Percentiles rank a stretch among this genome's conserved stretches.
Conservation (phyloP, 208 protist genomes). For the Leishmania gerbilli region DNA sequence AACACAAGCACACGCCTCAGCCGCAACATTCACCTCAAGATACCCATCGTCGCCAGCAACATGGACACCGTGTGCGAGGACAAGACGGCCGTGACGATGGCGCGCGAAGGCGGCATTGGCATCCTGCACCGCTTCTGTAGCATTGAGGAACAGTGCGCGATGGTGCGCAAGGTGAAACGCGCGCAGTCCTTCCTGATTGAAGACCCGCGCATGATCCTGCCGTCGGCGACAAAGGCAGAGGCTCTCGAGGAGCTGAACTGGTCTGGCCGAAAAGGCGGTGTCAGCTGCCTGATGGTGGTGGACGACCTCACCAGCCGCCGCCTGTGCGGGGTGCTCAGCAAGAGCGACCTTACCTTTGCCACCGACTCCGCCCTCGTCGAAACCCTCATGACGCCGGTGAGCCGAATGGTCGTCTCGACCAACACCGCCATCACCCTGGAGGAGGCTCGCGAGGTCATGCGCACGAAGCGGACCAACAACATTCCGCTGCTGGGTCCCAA, state of each 20-base stretch:
- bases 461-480: constrained; percentile 53
- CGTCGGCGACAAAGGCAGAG: constrained; percentile 56
- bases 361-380: constrained; percentile 36
- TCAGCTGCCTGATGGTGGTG: constrained; percentile 83
- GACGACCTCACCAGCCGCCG: constrained; percentile 39
- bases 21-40: constrained; percentile 70
- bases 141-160: constrained; percentile 84
- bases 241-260: constrained; percentile 71
- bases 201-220: constrained; percentile 78
- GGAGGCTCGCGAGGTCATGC: constrained; percentile 74
- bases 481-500: constrained; percentile 67
- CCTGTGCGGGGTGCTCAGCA: constrained; percentile 70
- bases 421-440: constrained; percentile 66
- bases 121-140: constrained; percentile 92
- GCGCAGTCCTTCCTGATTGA: constrained; percentile 91
- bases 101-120: constrained; percentile 89
- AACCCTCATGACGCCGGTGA: constrained; percentile 74
- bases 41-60: constrained; percentile 91
- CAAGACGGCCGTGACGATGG: constrained; percentile 86
- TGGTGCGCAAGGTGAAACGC: constrained; percentile 91
- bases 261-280: constrained; percentile 73
- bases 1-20: constrained; percentile 68
- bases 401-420: constrained; percentile 46
- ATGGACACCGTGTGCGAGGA: constrained; percentile 94
- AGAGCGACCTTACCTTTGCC: constrained; percentile 76